Evolutionary conservation across 1,284 basidiomycete species (phyloP), one percentile per base, ranked within the genome.

Genomic region (Takashimella koratensis): DNA sequence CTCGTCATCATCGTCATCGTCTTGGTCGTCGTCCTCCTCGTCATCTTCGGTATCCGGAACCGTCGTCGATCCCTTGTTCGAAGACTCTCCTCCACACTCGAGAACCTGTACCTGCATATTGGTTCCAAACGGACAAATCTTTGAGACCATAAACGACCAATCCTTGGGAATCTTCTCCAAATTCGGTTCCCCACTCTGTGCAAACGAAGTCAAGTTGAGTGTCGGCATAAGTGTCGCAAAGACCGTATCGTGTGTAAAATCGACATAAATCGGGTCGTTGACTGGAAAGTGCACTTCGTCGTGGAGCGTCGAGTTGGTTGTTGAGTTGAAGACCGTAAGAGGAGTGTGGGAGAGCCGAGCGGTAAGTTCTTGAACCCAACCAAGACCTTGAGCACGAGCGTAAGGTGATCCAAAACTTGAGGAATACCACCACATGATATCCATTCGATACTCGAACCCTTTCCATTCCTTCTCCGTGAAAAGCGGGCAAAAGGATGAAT

Each of bases 401-500:
- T 71, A 61, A 1, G 76, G 71, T 22, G 66, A 68, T 1, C 78
- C 78, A 50, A 71, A 73, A 51, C 67, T 64, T 12, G 66, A 67
- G 3, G 62, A 63, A 58, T 77, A 77, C 74, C 71, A 78, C 73
- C 77, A 78, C 51, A 66, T 68, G 20, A 78, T 63, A 52, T 78
- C 75, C 59, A 64, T 67, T 24, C 73, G 66, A 64, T 86, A 85
- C 57, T 83, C 81, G 64, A 80, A 86, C 0, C 82, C 81, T 56
- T 80, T 77, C 83, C 84, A 86, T 66, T 86, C 85, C 46, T 82
- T 78, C 58, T 84, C 77, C 12, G 83, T 86, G 69, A 86, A 86
- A 4, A 86, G 68, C 12, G 76, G 71, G 63, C 84, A 80, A 66
- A 79, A 80, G 4, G 69, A 59, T 1, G 77, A 78, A 40, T 77